Base-by-base conservation (phyloP, 2,329 filamentous ascomycete genomes). In the Alternaria ventricosa region DNA sequence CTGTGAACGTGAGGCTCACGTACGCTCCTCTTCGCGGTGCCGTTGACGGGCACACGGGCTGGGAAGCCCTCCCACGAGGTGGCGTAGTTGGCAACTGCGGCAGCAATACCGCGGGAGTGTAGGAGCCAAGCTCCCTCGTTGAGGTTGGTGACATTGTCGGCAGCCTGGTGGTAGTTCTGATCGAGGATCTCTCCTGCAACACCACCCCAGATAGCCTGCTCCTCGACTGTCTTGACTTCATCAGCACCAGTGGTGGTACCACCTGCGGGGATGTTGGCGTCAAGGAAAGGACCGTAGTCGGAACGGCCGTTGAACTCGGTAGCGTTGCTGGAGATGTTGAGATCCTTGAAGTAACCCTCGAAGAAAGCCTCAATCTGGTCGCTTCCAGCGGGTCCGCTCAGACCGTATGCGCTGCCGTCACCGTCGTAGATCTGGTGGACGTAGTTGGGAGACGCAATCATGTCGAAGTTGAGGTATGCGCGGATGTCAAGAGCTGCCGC, bases 401-500 rank as follows among this genome's bases (percentile, higher is more conserved):
- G 41, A 63, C 76, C 77, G 68, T 74, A 79, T 0, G 75, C 66
- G 20, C 63, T 69, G 43, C 78, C 78, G 56, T 80, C 76, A 44
- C 78, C 78, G 60, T 80, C 78, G 66, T 80, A 81, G 57, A 81
- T 74, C 11, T 66, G 73, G 50, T 77, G 71, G 28, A 78, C 65
- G 64, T 71, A 79, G 67, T 81, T 80, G 20, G 78, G 79, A 3
- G 71, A 75, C 9, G 77, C 79, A 54, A 81, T 79, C 79, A 82
- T 82, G 66, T 82, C 80, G 66, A 82, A 82, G 70, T 82, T 81
- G 49, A 82, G 76, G 64, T 81, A 80, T 8, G 77, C 75, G n/a
- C 78, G 73, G 55, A 82, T 75, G 59, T 78, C 75, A 28, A 66
- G 66, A 20, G 72, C 65, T 60, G 78, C 78, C 6, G 59, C 70